phyloP scores from a whole-genome alignment of 2,329 filamentous ascomycete genomes.

The Pseudofabraea citricarpa region DNA sequence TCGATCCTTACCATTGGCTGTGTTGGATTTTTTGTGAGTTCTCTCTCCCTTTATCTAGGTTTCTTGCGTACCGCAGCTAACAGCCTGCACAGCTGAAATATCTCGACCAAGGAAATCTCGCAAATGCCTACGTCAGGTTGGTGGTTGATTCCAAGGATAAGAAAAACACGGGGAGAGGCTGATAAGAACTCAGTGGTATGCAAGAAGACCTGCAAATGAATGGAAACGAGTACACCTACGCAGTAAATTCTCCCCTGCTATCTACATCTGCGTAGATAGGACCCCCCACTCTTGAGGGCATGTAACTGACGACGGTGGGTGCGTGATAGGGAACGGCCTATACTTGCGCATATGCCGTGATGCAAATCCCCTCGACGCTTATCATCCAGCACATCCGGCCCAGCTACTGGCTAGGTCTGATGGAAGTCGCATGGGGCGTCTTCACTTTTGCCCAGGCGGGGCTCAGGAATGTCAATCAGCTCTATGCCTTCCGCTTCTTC shows the following conservation, averaged over 20 bases:
- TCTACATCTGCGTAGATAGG: too few species aligned
- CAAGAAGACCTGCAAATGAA: slow-evolving; percentile 39
- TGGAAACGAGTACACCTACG: slow-evolving; percentile 29
- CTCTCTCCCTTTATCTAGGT: too few species aligned
- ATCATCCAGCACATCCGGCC: slow-evolving; percentile 2
- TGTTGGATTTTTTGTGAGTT: slow-evolving; percentile 30
- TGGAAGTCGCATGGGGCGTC: slow-evolving; percentile 7
- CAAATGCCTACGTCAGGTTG: slow-evolving; percentile 33
- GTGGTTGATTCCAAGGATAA: neutral
- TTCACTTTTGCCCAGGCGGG: slow-evolving; percentile 8
- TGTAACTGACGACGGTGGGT: neutral
- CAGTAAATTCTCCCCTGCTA: neutral
- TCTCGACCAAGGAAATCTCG: slow-evolving; percentile 28
- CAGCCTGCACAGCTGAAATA: slow-evolving; percentile 33
- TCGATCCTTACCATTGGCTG: slow-evolving; percentile 35
- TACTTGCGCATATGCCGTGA: slow-evolving; percentile 6
- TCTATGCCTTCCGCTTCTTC: slow-evolving; percentile 46
- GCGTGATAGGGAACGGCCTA: slow-evolving; percentile 2
- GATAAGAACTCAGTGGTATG: slow-evolving; percentile 28
- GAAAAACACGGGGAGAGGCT: neutral
- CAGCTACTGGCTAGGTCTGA: slow-evolving; percentile 2
- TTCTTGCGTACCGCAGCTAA: too few species aligned
- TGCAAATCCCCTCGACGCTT: slow-evolving; percentile 4
- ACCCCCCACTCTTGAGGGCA: too few species aligned
- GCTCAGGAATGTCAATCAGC: slow-evolving; percentile 20